Evolutionary conservation across 1,284 basidiomycete genomes (phyloP).

Genomic region (Naganishia albida): DNA sequence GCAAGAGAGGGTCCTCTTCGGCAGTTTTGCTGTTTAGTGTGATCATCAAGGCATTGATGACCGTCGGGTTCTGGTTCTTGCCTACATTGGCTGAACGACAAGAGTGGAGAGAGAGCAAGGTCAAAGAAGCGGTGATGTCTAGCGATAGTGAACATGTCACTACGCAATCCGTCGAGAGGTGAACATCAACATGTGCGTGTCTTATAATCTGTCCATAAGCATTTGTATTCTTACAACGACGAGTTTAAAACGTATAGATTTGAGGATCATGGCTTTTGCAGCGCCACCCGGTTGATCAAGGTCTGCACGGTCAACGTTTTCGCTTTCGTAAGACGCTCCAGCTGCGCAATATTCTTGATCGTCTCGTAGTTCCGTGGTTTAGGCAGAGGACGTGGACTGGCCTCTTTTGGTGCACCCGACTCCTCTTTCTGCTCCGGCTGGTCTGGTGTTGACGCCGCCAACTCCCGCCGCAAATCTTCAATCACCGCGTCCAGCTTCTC

Average conservation of each 20-base stretch:
- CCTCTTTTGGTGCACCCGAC: background rate
- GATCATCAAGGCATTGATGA: constrained; percentile 41
- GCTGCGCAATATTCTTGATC: constrained; percentile 22
- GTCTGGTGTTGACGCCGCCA: background rate
- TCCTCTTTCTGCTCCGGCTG: too few species aligned
- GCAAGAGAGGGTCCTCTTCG: constrained; percentile 43
- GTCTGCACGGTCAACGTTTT: constrained; percentile 29
- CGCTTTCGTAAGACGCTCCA: constrained; percentile 31
- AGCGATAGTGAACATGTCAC: background rate
- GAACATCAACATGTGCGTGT: background rate
- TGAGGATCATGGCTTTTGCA: constrained; percentile 4
- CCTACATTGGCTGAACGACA: background rate
- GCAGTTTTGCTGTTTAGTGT: constrained; percentile 44
- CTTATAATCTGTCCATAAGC: too few species aligned
- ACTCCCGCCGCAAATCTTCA: constrained; percentile 26
- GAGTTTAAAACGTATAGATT: too few species aligned
- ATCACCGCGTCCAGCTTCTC: constrained; percentile 31
- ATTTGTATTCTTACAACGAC: background rate
- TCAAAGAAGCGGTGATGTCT: background rate
- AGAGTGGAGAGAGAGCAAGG: background rate
- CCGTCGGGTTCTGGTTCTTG: constrained; percentile 6
- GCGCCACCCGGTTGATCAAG: constrained; percentile 30
- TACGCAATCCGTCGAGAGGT: background rate
- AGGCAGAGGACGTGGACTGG: background rate
- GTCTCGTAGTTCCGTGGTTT: constrained; percentile 16